phyloP scores from a whole-genome alignment of 306 rosid genomes.

The Coriaria nepalensis region DNA sequence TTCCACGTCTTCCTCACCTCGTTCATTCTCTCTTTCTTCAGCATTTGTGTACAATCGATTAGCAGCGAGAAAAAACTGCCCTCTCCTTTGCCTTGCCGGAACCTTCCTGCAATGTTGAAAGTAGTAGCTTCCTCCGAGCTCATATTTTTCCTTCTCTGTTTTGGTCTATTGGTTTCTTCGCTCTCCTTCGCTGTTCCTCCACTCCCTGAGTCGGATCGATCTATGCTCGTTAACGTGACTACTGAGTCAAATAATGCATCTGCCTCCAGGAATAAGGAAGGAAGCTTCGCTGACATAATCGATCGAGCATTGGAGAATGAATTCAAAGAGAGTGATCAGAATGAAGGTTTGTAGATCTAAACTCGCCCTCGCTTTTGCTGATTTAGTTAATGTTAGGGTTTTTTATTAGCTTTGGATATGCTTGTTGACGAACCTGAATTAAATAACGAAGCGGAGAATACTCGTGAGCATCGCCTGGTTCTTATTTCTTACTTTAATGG shows the following conservation, averaged over 20 bases:
- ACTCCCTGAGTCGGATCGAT: slow-evolving; percentile 39
- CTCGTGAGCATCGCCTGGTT: too few relatives aligned
- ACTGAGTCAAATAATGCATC: slow-evolving; percentile 45
- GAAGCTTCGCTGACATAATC: slow-evolving; percentile 83
- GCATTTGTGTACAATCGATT: too few relatives aligned
- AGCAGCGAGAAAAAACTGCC: too few relatives aligned
- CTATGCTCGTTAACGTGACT: slow-evolving; percentile 36
- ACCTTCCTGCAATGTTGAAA: slow-evolving; percentile 31
- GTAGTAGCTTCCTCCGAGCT: slow-evolving; percentile 10
- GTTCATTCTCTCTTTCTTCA: too few relatives aligned
- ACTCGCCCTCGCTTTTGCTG: neutral
- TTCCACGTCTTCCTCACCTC: too few relatives aligned
- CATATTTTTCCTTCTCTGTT: slow-evolving; percentile 21
- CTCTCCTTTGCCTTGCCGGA: slow-evolving; percentile 8
- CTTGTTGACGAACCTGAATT: neutral
- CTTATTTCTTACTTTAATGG: too few relatives aligned
- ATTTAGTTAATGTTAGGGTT: slow-evolving; percentile 7
- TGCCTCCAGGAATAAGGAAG: slow-evolving; percentile 48
- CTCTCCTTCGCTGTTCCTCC: slow-evolving; percentile 25
- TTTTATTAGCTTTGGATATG: slow-evolving; percentile 4
- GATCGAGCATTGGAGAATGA: slow-evolving; percentile 92
- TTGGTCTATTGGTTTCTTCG: slow-evolving; percentile 25
- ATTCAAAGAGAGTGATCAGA: slow-evolving; percentile 84
- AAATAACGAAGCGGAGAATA: too few relatives aligned
- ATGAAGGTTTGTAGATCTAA: slow-evolving; percentile 53